Conservation (phyloP, 1,284 basidiomycete species). For the Gomphus bonarii region DNA sequence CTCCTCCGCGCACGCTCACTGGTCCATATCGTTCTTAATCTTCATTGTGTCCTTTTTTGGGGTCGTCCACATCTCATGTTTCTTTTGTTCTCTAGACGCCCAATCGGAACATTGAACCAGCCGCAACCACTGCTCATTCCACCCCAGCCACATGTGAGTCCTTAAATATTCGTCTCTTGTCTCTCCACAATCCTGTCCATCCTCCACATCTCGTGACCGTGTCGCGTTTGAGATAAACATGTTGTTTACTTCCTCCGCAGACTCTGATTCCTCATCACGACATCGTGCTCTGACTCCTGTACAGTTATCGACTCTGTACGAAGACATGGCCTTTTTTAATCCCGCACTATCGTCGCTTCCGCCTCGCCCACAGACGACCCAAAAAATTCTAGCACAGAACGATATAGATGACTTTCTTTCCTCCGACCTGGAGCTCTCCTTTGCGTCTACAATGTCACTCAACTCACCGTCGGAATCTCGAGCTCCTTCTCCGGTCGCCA, state of each 20-base stretch:
- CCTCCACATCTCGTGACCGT: background rate
- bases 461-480: conserved; percentile 48
- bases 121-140: background rate
- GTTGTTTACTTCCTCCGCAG: background rate
- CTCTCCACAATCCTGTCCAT: background rate
- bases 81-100: conserved; percentile 2
- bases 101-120: conserved; percentile 3
- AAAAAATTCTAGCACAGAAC: conserved; percentile 26
- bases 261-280: conserved; percentile 1
- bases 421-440: conserved; percentile 67
- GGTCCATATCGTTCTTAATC: conserved; percentile 3
- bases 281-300: background rate
- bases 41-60: background rate
- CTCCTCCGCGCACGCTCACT: conserved; percentile 11
- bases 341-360: conserved; percentile 4
- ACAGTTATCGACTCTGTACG: background rate
- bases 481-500: conserved; percentile 28
- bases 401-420: conserved; percentile 57
- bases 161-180: conserved; percentile 1
- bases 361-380: background rate
- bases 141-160: background rate
- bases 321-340: conserved; percentile 8
- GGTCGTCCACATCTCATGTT: background rate
- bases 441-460: conserved; percentile 69
- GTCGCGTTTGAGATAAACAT: background rate